Evolutionary conservation across 1,284 basidiomycete species (phyloP).

Genomic region (Boletus smithii): DNA sequence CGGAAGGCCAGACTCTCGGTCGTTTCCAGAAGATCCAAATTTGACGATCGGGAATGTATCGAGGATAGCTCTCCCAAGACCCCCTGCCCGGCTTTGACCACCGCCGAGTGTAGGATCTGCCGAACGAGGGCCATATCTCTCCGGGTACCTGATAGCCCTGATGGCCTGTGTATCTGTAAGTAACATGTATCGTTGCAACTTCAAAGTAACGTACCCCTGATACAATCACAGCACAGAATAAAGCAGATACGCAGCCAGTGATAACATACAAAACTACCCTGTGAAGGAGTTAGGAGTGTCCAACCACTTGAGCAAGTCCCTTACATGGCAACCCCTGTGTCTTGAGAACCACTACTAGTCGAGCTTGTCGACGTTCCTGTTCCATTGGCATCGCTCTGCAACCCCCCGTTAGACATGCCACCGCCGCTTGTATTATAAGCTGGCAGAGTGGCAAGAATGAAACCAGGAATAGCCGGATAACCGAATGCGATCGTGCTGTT

Average conservation of each 20-base stretch:
- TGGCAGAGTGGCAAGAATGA: constrained; percentile 65
- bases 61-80: constrained; percentile 84
- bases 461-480: constrained; percentile 48
- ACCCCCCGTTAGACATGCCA: constrained; percentile 17
- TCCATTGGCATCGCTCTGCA: constrained; percentile 16
- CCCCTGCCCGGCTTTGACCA: constrained; percentile 70
- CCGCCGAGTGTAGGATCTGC: constrained; percentile 43
- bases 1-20: constrained; percentile 7
- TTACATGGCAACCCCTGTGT: constrained; percentile 74
- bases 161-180: constrained; percentile 51
- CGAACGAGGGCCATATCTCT: constrained; percentile 78
- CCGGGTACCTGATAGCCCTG: constrained; percentile 84
- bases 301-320: constrained; percentile 3
- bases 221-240: constrained; percentile 79
- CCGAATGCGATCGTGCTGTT: constrained; percentile 45
- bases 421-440: constrained; percentile 64
- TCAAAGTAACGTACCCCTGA: constrained; percentile 58
- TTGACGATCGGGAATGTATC: constrained; percentile 94
- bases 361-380: constrained; percentile 12
- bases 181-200: neutral
- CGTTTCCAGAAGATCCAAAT: constrained; percentile 48
- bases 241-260: constrained; percentile 77
- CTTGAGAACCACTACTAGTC: constrained; percentile 31
- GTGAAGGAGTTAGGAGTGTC: constrained; percentile 7
- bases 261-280: constrained; percentile 88